Evolutionary conservation across 768 basidiomycete genomes (phyloP).

Genomic region (Leccinum variicolor): DNA sequence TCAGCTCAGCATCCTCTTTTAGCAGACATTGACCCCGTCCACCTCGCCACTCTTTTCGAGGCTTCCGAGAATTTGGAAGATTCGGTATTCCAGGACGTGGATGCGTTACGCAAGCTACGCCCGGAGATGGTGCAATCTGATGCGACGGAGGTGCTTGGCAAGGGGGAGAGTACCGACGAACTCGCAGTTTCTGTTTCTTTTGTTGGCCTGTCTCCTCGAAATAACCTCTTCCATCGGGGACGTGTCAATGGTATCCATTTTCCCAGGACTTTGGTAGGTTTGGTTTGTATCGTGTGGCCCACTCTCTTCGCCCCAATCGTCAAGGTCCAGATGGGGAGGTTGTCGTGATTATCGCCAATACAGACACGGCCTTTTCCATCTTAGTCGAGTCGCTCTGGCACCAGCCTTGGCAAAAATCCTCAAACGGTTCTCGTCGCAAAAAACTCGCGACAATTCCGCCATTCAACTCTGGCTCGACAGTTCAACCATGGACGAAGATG

Average conservation of each 20-base stretch:
- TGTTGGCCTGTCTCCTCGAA: conserved; percentile 39
- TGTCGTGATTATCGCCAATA: too few relatives aligned
- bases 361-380: conserved; percentile 23
- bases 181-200: conserved; percentile 31
- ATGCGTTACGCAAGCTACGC: conserved; percentile 80
- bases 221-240: conserved; percentile 51
- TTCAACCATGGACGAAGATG: conserved; percentile 27
- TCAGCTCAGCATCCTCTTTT: conserved; percentile 56
- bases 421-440: background rate
- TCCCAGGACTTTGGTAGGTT: conserved; percentile 68
- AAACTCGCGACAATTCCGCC: background rate
- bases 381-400: background rate
- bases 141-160: conserved; percentile 22
- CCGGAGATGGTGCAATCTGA: conserved; percentile 82
- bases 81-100: conserved; percentile 64
- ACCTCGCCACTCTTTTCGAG: conserved; percentile 76
- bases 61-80: conserved; percentile 83
- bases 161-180: conserved; percentile 32
- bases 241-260: conserved; percentile 88
- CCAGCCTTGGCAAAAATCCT: background rate
- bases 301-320: too few relatives aligned
- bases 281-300: background rate
- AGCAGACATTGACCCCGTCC: conserved; percentile 72
- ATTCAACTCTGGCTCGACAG: conserved; percentile 55
- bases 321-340: too few relatives aligned